phyloP scores from a whole-genome alignment of 2,329 filamentous ascomycete species.

The Colletotrichum incanum region DNA sequence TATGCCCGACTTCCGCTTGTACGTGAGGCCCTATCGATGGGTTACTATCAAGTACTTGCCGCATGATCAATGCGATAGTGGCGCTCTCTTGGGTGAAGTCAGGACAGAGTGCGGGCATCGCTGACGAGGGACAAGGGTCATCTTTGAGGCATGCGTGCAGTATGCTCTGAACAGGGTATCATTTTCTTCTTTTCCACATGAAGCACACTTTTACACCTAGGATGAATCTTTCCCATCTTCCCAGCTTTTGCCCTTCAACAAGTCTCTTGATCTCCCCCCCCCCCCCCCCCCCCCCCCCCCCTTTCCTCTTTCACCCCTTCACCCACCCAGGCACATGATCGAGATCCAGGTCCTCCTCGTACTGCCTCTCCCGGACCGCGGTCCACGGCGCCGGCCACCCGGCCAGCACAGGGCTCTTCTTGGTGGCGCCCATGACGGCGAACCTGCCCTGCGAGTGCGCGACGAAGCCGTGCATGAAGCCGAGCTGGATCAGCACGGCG shows the following conservation, averaged over 20 bases:
- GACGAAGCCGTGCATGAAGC: slow-evolving; percentile 86
- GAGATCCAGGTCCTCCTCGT: slow-evolving; percentile 73
- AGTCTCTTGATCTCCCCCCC: neutral
- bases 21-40: neutral
- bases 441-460: slow-evolving; percentile 84
- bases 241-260: neutral
- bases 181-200: slow-evolving; percentile 13
- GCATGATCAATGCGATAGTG: neutral
- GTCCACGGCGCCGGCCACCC: slow-evolving; percentile 85
- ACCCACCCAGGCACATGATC: slow-evolving; percentile 84
- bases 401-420: slow-evolving; percentile 74
- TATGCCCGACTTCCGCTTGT: neutral
- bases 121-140: neutral
- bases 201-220: neutral
- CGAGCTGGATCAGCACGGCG: slow-evolving; percentile 83
- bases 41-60: neutral
- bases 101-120: neutral
- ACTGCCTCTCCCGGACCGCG: slow-evolving; percentile 74
- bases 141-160: neutral
- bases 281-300: neutral
- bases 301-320: slow-evolving; percentile 52
- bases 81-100: neutral
- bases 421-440: slow-evolving; percentile 83
- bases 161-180: slow-evolving; percentile 35
- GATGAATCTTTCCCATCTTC: neutral